Evolutionary conservation across 306 rosid species (phyloP), one percentile per base, ranked within the genome.

Genomic region (Ochetophila trinervis): DNA sequence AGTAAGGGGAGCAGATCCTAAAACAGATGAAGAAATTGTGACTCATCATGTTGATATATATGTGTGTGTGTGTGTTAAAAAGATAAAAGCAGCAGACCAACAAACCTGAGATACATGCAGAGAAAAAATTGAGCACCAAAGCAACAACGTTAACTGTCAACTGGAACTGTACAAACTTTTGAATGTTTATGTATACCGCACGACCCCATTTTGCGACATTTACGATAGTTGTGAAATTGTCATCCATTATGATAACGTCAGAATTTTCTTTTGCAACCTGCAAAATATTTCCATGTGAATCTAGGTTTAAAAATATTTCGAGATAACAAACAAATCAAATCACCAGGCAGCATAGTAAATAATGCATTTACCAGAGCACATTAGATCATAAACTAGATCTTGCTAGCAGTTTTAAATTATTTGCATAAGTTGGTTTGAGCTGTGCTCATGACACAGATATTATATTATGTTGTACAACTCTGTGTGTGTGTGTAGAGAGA

Each of bases 191-290:
- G 77, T 90, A 93, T 3, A 90, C 97, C 15, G 99, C 79, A 8
- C 99, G 96, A 72, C 99, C 99, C 99, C 96, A 90, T 86, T 65
- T 86, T 22, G 88, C 91, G 52, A 90, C 99, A 55, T 83, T 90
- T 57, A 93, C 83, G 67, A 93, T 90, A 18, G 99, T 90, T 13
- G 82, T 16, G 67, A 93, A 93, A 78, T 93, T 84, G 69, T 93
- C 99, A 50, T 93, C 97, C 87, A 93, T 66, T 74, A 93, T 86
- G 71, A 93, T 83, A 61, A 90, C 91, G 79, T 86, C 99, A 8
- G 99, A 96, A 69, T 76, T 87, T 78, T 93, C 99, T 73, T 93
- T 93, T 11, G 99, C 99, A 14, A 93, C 99, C 99, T 93, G 84
- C 62, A 67, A 34, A 75, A 12, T 37, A 45, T 44, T 72, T 62